These are phyloP conservation scores for Ophiostoma sp. DNA, from an alignment of 2,329 filamentous ascomycete species.

Conservation along the genomic window DNA sequence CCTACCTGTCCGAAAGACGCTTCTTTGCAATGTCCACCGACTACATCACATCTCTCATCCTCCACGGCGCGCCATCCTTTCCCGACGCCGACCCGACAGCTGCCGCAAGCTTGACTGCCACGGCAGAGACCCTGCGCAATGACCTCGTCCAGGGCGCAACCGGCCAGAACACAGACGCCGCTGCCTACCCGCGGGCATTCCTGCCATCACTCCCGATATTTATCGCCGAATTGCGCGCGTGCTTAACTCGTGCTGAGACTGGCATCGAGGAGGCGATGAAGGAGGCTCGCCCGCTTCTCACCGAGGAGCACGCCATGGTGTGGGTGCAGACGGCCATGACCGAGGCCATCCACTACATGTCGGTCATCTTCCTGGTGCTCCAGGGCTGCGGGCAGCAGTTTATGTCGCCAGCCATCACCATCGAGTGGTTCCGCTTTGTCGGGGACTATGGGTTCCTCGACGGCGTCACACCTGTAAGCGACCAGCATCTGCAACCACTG, in stretches of 20 bases:
- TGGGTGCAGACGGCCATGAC: constrained; percentile 61
- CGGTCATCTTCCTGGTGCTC: constrained; percentile 65
- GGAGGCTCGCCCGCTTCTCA: constrained; percentile 42
- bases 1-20: constrained; percentile 67
- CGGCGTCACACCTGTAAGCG: constrained; percentile 52
- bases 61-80: constrained; percentile 33
- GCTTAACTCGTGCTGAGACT: constrained; percentile 46
- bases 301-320: constrained; percentile 50
- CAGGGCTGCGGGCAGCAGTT: constrained; percentile 53
- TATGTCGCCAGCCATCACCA: constrained; percentile 53
- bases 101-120: not conserved
- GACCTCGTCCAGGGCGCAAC: constrained; percentile 18
- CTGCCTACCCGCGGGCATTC: constrained; percentile 33
- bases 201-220: constrained; percentile 47
- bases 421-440: constrained; percentile 72
- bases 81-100: constrained; percentile 8
- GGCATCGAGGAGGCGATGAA: constrained; percentile 48
- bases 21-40: constrained; percentile 62
- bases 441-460: constrained; percentile 64
- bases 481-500: not conserved
- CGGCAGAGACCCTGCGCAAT: constrained; percentile 21
- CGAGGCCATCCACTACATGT: constrained; percentile 68
- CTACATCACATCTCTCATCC: constrained; percentile 46
- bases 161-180: constrained; percentile 7
- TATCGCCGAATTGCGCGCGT: constrained; percentile 43